Base-by-base conservation (phyloP, 805 yeast species). In the Lachancea cidri region DNA sequence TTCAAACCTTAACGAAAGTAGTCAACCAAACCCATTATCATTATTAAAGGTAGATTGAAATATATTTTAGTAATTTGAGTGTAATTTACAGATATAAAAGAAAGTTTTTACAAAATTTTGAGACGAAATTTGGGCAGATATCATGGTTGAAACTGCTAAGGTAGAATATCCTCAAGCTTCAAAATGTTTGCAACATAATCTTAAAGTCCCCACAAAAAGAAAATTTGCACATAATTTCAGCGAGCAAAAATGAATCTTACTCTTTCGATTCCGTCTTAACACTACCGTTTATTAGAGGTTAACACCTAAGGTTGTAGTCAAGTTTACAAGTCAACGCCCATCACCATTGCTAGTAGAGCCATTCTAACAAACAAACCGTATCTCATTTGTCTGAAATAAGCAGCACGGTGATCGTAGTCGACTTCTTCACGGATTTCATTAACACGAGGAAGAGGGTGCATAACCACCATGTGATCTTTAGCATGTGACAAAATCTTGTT, bases 321-420 rank as follows among this genome's bases (percentile, higher is more conserved):
- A 17, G 15, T 14, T 54, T 50, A 85, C 50, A 83, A 79, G 63
- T 87, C 96, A 57, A 86, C 88, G 60, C 98, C 98, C 67, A 93
- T 81, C 49, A 94, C 98, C 95, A 93, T 84, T 42, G 98, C 96
- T 62, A 93, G 76, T 55, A 93, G 73, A 8, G 99, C 98, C 99
- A 93, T 93, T 76, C 99, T 88, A 35, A 94, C 96, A 62, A 83
- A 93, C 65, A 93, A 74, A 47, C 99, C 99, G 64, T 93, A 91
- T 67, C 95, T 84, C 98, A 93, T 93, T 74, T 93, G 98, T 79
- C 99, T 85, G 77, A 93, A 93, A 73, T 93, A 93, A 45, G 98
- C 98, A 51, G 98, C 98, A 67, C 99, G 85, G 68, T 91, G 97
- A 69, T 93, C 99, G 62, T 91, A 93, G 66, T 93, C 99, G 58